Conservation (phyloP, 78 protist genomes). For the Mastigamoeba balamuthi region DNA sequence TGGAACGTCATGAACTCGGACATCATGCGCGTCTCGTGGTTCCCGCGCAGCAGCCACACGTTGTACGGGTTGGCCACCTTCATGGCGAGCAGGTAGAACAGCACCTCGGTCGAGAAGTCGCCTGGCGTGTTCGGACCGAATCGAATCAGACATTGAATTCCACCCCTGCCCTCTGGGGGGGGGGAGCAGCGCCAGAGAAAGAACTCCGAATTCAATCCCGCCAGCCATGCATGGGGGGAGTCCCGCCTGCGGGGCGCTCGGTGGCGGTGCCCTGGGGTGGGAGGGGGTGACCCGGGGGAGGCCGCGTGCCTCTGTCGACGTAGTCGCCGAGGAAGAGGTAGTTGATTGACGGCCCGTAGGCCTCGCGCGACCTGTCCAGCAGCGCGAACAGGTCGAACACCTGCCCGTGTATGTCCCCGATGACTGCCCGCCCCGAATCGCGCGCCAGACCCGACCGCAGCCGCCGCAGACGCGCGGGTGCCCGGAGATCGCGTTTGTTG, state of each 20-base stretch:
- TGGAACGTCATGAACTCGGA: conserved; percentile 56
- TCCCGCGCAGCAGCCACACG: conserved; percentile 63
- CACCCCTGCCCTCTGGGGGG: too few relatives aligned
- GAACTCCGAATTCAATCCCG: too few relatives aligned
- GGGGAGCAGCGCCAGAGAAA: too few relatives aligned
- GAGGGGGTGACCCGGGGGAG: neutral
- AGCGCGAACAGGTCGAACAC: conserved; percentile 47
- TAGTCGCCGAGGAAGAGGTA: conserved; percentile 59
- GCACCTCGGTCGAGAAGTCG: conserved; percentile 30
- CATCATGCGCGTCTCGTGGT: conserved; percentile 63
- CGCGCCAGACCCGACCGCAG: too few relatives aligned
- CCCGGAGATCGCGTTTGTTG: too few relatives aligned
- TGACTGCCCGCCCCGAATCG: conserved; percentile 16
- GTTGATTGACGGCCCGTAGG: neutral
- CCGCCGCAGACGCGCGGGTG: too few relatives aligned
- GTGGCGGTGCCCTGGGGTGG: too few relatives aligned
- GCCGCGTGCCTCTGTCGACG: conserved; percentile 40
- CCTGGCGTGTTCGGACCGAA: too few relatives aligned
- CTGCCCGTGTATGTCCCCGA: conserved; percentile 63
- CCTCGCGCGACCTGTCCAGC: neutral
- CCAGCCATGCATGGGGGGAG: too few relatives aligned
- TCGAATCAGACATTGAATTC: too few relatives aligned
- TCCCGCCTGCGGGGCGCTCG: too few relatives aligned
- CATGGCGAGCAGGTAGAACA: conserved; percentile 31
- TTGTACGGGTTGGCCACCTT: conserved; percentile 30